Conservation (phyloP, 202 grass and related monocot species). For the Hordeum pubiflorum region DNA sequence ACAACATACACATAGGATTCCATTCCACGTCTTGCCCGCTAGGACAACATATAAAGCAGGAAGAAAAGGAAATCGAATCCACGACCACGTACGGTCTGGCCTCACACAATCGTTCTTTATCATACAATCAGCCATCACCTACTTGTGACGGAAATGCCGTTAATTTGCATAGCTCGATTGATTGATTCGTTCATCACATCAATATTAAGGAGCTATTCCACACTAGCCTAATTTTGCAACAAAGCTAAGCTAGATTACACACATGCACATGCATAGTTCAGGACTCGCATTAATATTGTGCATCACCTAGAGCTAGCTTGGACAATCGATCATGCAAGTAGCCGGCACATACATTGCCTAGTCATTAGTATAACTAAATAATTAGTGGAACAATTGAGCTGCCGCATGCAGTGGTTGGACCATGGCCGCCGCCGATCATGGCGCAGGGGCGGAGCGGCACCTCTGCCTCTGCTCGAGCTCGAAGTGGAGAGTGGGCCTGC, state of each 20-base stretch:
- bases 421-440: background rate
- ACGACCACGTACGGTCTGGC: background rate
- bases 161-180: background rate
- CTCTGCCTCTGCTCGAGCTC: background rate
- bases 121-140: no score
- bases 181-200: background rate
- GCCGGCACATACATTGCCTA: background rate
- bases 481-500: background rate
- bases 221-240: background rate
- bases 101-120: no score
- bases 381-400: background rate
- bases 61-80: background rate
- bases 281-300: background rate
- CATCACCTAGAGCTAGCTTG: background rate
- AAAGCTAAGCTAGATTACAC: background rate
- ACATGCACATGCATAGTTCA: no score
- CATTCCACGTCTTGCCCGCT: background rate
- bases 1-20: background rate
- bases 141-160: no score
- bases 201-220: background rate
- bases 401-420: background rate
- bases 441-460: slow-evolving; percentile 20
- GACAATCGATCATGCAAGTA: background rate
- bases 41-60: background rate
- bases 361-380: background rate